Percentiles rank a stretch among this genome's conserved stretches.
These are phyloP conservation scores for Xylaria grammica DNA, from an alignment of 495 filamentous ascomycete species.

Conservation along the genomic window DNA sequence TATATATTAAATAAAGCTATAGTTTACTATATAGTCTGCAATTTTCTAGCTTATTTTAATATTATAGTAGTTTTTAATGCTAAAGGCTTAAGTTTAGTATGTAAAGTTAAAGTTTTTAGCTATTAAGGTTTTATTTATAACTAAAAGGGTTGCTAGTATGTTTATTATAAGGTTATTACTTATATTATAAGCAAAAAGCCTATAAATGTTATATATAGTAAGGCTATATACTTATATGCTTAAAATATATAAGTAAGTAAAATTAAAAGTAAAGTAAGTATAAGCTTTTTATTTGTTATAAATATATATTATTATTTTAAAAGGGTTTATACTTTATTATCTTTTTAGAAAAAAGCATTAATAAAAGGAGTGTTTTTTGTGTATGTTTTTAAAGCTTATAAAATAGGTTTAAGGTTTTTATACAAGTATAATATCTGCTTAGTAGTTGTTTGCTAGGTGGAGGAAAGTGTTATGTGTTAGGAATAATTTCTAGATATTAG, in stretches of 20 bases:
- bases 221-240: not conserved
- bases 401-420: no score
- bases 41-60: not conserved
- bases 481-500: no score
- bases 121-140: not conserved
- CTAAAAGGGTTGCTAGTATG: not conserved
- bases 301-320: not conserved
- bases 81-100: not conserved
- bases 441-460: no score
- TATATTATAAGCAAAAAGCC: not conserved
- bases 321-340: not conserved
- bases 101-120: not conserved
- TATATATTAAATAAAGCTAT: not conserved
- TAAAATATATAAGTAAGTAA: not conserved
- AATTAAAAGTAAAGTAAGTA: not conserved
- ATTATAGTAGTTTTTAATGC: not conserved
- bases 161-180: not conserved
- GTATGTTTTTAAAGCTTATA: no score
- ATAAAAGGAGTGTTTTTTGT: not conserved
- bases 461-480: no score
- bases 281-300: constrained; percentile 4
- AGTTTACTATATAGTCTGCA: not conserved
- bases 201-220: not conserved
- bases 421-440: no score
- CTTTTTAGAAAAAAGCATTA: not conserved